phyloP scores from a whole-genome alignment of 2,329 filamentous ascomycete species.

The Cercospora sojina region DNA sequence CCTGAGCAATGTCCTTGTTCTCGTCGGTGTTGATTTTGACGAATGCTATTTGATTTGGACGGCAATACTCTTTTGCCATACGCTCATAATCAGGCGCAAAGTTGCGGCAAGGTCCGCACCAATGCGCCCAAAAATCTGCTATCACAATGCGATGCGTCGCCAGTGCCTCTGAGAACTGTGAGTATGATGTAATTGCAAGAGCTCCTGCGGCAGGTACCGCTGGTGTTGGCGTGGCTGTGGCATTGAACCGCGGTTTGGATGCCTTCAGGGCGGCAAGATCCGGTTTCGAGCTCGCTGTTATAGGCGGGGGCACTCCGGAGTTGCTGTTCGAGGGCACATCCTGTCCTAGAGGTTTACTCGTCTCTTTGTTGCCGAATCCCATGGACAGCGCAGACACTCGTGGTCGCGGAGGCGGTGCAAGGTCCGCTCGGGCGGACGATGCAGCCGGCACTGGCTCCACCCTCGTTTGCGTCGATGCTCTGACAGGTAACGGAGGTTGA shows the following conservation, averaged over 20 bases:
- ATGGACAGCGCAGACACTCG: conserved; percentile 32
- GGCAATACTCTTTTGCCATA: conserved; percentile 17
- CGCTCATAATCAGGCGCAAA: conserved; percentile 27
- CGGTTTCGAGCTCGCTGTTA: conserved; percentile 57
- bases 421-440: conserved; percentile 19
- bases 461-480: not conserved
- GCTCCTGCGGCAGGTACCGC: conserved; percentile 20
- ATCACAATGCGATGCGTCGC: conserved; percentile 21
- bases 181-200: conserved; percentile 20
- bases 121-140: conserved; percentile 24
- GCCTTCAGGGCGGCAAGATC: conserved; percentile 58
- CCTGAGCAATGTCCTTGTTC: conserved; percentile 23
- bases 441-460: not conserved
- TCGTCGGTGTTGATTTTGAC: conserved; percentile 28
- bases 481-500: conserved; percentile 13
- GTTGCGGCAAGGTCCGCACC: conserved; percentile 24
- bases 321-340: conserved; percentile 9
- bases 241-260: conserved; percentile 47
- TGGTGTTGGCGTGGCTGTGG: conserved; percentile 6
- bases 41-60: conserved; percentile 22
- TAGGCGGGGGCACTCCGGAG: conserved; percentile 47
- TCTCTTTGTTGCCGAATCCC: conserved; percentile 32
- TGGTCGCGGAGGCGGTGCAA: conserved; percentile 26
- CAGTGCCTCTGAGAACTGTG: conserved; percentile 21
- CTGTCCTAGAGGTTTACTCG: conserved; percentile 19